Percentiles rank a stretch among this genome's conserved stretches.
These are phyloP conservation scores for Hortiboletus rubellus DNA, from an alignment of 1,284 basidiomycete species.

Conservation along the genomic window DNA sequence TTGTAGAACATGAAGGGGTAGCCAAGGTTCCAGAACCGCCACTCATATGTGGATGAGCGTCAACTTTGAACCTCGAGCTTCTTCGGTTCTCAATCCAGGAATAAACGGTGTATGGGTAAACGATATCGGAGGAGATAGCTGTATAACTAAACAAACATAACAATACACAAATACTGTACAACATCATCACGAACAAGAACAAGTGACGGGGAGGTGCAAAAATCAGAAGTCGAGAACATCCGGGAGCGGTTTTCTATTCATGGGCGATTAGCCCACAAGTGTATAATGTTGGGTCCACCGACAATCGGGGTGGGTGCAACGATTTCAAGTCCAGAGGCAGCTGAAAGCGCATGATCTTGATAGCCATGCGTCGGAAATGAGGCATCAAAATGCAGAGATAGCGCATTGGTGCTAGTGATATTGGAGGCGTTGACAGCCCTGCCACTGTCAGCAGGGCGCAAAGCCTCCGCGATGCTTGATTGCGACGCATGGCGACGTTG, in stretches of 20 bases:
- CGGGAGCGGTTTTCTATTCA: slow-evolving; percentile 20
- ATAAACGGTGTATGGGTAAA: background rate
- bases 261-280: slow-evolving; percentile 35
- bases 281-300: slow-evolving; percentile 35
- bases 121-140: slow-evolving; percentile 13
- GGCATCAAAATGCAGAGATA: slow-evolving; percentile 40
- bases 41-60: background rate
- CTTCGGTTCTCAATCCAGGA: background rate
- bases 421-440: slow-evolving; percentile 21
- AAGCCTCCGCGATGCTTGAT: slow-evolving; percentile 22
- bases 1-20: background rate
- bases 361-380: slow-evolving; percentile 32
- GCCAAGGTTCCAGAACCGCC: background rate
- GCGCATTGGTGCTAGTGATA: slow-evolving; percentile 29
- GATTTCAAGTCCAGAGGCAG: slow-evolving; percentile 33
- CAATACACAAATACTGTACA: slow-evolving; percentile 23
- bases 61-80: background rate
- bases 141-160: slow-evolving; percentile 17
- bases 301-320: slow-evolving; percentile 35
- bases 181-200: background rate
- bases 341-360: slow-evolving; percentile 12
- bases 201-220: background rate
- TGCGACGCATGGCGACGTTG: slow-evolving; percentile 25
- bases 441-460: slow-evolving; percentile 18
- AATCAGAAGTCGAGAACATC: background rate